A percentile compares a stretch with the other conserved stretches of the same genome.
Evolutionary conservation across 1,284 basidiomycete genomes (phyloP).

Genomic region (Stygiomarasmius scandens): DNA sequence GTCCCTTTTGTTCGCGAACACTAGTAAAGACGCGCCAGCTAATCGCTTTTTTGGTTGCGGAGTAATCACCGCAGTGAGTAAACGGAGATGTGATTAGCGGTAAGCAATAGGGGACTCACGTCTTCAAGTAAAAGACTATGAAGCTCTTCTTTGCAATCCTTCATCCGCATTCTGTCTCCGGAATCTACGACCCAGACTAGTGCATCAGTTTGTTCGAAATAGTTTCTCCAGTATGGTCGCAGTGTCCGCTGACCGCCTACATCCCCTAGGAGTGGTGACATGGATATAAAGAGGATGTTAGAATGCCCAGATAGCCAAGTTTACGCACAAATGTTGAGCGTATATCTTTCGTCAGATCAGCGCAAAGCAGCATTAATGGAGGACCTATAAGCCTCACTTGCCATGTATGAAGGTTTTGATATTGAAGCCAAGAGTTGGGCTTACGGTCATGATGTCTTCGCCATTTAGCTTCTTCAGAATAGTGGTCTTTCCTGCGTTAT

Average conservation of each 20-base stretch:
- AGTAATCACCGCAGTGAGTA: conserved; percentile 10
- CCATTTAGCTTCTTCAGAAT: conserved; percentile 94
- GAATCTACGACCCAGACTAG: conserved; percentile 99
- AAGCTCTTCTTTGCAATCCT: conserved; percentile 88
- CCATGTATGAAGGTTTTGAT: conserved; percentile 94
- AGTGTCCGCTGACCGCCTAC: conserved; percentile 96
- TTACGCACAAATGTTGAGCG: conserved; percentile 87
- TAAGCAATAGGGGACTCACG: conserved; percentile 52
- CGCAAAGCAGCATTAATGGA: conserved; percentile 1
- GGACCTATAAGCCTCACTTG: conserved; percentile 60
- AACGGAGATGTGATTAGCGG: conserved; percentile 15
- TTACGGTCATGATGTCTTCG: conserved; percentile 86
- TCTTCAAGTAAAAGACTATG: conserved; percentile 88
- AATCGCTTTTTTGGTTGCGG: conserved; percentile 63
- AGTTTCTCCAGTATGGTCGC: conserved; percentile 98
- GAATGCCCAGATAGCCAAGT: conserved; percentile 20
- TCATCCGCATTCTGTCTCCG: conserved; percentile 85
- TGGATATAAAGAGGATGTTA: conserved; percentile 9
- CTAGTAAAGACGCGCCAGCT: conserved; percentile 90
- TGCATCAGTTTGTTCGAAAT: conserved; percentile 98
- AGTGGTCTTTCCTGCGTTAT: conserved; percentile 99
- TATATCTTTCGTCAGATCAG: conserved; percentile 61
- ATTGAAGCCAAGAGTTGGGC: conserved; percentile 97
- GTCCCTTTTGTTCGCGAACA: conserved; percentile 99
- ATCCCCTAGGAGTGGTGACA: conserved; percentile 70